Evolutionary conservation across 805 yeast species (phyloP), one percentile per base, ranked within the genome.

Genomic region (Danielozyma ontarioensis): DNA sequence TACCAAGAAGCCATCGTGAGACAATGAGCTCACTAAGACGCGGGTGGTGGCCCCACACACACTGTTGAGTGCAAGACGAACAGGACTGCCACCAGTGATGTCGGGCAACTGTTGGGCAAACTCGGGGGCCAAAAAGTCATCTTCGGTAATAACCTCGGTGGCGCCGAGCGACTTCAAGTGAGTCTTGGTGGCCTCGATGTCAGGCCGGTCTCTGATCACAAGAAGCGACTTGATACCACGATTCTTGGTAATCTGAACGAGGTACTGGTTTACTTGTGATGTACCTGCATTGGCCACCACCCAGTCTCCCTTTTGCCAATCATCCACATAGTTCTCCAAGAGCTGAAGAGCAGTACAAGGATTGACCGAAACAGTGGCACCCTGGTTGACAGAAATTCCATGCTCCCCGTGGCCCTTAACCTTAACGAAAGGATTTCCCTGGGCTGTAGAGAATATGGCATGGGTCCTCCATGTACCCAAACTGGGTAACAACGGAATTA

Each of bases 251-350:
- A 59, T 30, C 39, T 59, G 66, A 27, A 50, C 50, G 29, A 59
- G 44, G 42, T 38, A 57, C 41, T 51, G 50, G 27, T 50, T 45
- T 2, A 60, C 66, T 27, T 55, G 60, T 2, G 66, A 60, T 39
- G 49, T 58, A 8, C 65, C 65, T 3, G 59, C 57, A 35, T 59
- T 60, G 34, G 48, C 51, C 19, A 60, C 45, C 21, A 59, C 45
- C 64, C 64, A 60, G 36, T 58, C 63, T 19, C 50, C 48, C 16
- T 22, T 19, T 13, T 21, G 29, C 55, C 53, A 50, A 32, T 47
- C 50, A 12, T 32, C 15, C 25, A 50, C 39, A 31, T 40, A 50
- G 24, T 45, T 31, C 35, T 45, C 39, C 34, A 49, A 34, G 11
- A 50, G 27, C 33, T 49, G 53, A 36, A 40, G 39, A 1, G 55